Conservation (phyloP, 257 asterid genomes). For the Nyctanthes arbortristis region DNA sequence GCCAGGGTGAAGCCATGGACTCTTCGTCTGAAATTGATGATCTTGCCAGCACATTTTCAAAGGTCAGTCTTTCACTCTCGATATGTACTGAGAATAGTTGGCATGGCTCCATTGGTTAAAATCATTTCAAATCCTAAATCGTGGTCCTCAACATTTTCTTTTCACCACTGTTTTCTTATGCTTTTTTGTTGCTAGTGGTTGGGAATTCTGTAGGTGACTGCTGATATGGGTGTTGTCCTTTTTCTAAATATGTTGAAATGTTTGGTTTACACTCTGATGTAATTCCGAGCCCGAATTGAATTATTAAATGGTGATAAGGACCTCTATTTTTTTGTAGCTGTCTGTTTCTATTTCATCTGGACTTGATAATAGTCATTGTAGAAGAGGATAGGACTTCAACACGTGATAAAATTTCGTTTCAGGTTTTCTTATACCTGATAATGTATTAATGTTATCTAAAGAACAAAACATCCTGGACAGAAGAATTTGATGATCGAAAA, state of each 20-base stretch:
- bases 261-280: neutral
- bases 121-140: neutral
- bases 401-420: neutral
- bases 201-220: neutral
- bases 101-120: neutral
- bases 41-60: neutral
- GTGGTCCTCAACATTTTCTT: neutral
- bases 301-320: neutral
- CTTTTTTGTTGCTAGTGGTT: neutral
- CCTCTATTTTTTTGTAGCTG: neutral
- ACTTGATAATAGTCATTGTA: neutral
- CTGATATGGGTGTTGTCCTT: neutral
- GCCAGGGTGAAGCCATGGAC: neutral
- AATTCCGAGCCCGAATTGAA: too few relatives aligned
- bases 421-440: neutral
- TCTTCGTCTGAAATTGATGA: constrained; percentile 8
- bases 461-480: neutral
- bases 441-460: neutral
- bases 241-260: neutral
- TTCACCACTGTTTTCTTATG: neutral
- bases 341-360: neutral
- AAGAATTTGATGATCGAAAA: neutral
- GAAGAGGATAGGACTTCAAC: neutral
- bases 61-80: neutral
- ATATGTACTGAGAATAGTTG: neutral